Base-by-base conservation (phyloP, 163 green algal genomes). In the Scenedesmus sp. region DNA sequence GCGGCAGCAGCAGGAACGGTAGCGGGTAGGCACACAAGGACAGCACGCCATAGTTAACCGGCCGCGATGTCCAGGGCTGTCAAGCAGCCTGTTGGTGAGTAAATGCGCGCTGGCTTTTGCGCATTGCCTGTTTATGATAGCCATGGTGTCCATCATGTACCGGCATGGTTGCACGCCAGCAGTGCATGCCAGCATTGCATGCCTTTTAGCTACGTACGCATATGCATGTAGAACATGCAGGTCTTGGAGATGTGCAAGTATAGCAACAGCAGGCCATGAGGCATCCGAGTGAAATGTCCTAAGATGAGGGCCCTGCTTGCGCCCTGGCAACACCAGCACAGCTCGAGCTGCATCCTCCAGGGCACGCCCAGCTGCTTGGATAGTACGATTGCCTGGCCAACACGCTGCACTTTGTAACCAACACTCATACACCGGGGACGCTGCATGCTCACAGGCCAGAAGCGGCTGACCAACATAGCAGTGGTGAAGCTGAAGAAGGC, bases 401-500 rank as follows among this genome's bases (percentile, higher is more conserved):
- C n/a, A n/a, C n/a, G n/a, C n/a, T n/a, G n/a, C n/a, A n/a, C n/a
- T n/a, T n/a, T n/a, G n/a, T n/a, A n/a, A n/a, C n/a, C n/a, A n/a
- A n/a, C n/a, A n/a, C n/a, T n/a, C n/a, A n/a, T n/a, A n/a, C n/a
- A n/a, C n/a, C n/a, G n/a, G n/a, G n/a, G n/a, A n/a, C n/a, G n/a
- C n/a, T 65, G 10, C 24, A n/a, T n/a, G n/a, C n/a, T 18, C 88
- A 86, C 95, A 99, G 98, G 98, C 42, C 98, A 99, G 91, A 99
- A 99, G 93, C 94, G 98, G 42, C 96, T 99, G 81, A 99, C 98
- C 9, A 99, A 99, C 93, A 95, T 99, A 20, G 98, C 98, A 13
- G 95, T 99, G 4, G 98, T 99, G n/a, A 92, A 97, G 7, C 93
- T 98, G 6, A 99, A 98, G 89, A 99, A 99, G 93, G 91, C 93